Conservation (phyloP, 352 stramenopile genomes). For the Globisporangium paddicum region DNA sequence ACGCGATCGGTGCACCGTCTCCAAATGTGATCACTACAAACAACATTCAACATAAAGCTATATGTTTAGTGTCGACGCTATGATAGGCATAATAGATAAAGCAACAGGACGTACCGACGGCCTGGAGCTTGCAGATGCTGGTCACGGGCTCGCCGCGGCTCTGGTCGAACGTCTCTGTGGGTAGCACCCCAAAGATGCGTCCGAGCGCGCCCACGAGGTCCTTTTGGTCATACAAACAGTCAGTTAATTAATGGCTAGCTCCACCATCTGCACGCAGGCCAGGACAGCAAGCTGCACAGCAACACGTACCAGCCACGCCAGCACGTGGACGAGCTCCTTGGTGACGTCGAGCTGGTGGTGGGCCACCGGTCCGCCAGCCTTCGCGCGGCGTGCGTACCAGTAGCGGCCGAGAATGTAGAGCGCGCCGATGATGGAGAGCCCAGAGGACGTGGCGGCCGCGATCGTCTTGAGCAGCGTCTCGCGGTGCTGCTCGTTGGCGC, state of each 20-base stretch:
- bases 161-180: slow-evolving; percentile 65
- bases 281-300: too few relatives aligned
- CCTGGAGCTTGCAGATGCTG: slow-evolving; percentile 64
- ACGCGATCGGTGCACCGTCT: slow-evolving; percentile 65
- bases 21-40: slow-evolving; percentile 71
- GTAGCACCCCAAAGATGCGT: slow-evolving; percentile 63
- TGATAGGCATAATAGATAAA: not conserved
- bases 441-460: slow-evolving; percentile 62
- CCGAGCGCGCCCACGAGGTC: slow-evolving; percentile 67
- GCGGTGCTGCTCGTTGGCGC: not conserved
- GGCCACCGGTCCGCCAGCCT: slow-evolving; percentile 19
- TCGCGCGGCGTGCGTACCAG: slow-evolving; percentile 61
- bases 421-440: slow-evolving; percentile 71
- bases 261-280: too few relatives aligned
- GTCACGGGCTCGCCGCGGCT: slow-evolving; percentile 43
- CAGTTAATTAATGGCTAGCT: too few relatives aligned
- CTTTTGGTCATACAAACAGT: slow-evolving; percentile 16
- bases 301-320: slow-evolving; percentile 72
- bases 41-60: not conserved
- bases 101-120: slow-evolving; percentile 34
- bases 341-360: slow-evolving; percentile 73
- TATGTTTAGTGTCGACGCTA: not conserved
- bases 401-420: slow-evolving; percentile 84
- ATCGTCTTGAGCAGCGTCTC: slow-evolving; percentile 34
- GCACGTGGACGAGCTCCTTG: slow-evolving; percentile 83